phyloP scores from a whole-genome alignment of 192 early-diverging fungal species.

The Pecoramyces ruminantium region DNA sequence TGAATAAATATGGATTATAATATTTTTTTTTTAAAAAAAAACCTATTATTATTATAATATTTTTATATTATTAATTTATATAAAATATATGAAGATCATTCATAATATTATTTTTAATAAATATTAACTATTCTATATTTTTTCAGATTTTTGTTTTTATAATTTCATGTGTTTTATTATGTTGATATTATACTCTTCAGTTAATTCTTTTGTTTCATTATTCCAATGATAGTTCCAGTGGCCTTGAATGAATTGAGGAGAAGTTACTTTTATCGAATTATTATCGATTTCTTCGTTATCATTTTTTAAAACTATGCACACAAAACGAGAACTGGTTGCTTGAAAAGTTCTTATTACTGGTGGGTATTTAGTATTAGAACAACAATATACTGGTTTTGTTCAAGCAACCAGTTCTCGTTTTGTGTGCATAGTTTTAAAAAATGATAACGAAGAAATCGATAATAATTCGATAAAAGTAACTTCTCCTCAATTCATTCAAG shows the following conservation, averaged over 20 bases:
- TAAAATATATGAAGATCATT: too few relatives aligned
- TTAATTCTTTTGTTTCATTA: neutral
- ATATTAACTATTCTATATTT: too few relatives aligned
- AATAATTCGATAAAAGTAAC: neutral
- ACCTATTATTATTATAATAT: too few relatives aligned
- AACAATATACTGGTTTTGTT: slow-evolving; percentile 58
- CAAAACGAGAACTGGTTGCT: slow-evolving; percentile 70
- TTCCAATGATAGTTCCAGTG: neutral
- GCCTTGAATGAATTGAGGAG: neutral
- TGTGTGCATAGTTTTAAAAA: slow-evolving; percentile 42
- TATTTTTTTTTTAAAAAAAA: too few relatives aligned
- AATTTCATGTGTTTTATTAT: too few relatives aligned
- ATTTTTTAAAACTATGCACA: slow-evolving; percentile 41
- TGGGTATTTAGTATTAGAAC: slow-evolving; percentile 88
- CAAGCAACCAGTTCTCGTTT: slow-evolving; percentile 73
- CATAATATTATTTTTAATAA: too few relatives aligned
- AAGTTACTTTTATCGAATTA: neutral
- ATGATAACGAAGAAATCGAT: neutral
- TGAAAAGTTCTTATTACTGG: slow-evolving; percentile 83
- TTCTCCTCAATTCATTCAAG: neutral
- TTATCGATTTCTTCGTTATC: neutral
- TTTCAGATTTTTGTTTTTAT: too few relatives aligned
- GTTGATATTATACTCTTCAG: neutral
- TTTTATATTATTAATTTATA: too few relatives aligned
- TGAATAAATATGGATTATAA: too few relatives aligned